These are phyloP conservation scores for Blumeria graminis DNA, from an alignment of 2,329 filamentous ascomycete genomes.

Conservation along the genomic window DNA sequence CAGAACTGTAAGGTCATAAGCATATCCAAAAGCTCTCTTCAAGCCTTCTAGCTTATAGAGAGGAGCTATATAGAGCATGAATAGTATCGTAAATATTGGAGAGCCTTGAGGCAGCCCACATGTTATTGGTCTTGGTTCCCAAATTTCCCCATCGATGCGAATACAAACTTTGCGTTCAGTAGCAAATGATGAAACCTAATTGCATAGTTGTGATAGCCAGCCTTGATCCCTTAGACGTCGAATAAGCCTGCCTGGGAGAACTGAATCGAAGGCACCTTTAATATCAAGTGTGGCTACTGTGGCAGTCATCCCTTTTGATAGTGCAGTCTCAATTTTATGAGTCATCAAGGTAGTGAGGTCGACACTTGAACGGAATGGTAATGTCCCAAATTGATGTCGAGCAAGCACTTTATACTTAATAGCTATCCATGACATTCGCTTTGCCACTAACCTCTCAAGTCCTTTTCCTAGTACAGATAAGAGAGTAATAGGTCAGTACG, in stretches of 20 bases:
- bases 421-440: background rate
- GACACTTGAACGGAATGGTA: background rate
- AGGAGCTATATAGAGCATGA: too few relatives aligned
- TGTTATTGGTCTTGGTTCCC: background rate
- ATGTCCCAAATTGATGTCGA: background rate
- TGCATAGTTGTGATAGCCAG: background rate
- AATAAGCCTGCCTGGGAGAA: too few relatives aligned
- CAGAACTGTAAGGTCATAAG: too few relatives aligned
- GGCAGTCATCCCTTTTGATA: too few relatives aligned
- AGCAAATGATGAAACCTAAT: background rate
- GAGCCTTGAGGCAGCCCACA: background rate
- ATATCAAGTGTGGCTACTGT: too few relatives aligned
- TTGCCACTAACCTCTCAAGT: background rate
- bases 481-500: background rate
- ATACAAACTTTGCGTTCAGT: background rate
- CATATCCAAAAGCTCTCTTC: too few relatives aligned
- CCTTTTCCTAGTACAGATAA: background rate
- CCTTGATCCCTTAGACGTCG: background rate
- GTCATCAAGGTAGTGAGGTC: too few relatives aligned
- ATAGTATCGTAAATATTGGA: too few relatives aligned
- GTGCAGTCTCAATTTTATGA: too few relatives aligned
- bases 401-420: background rate
- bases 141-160: background rate
- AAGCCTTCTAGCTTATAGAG: too few relatives aligned
- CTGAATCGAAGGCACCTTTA: too few relatives aligned